Evolutionary conservation across 768 basidiomycete genomes (phyloP).

Genomic region (Kwoniella botswanensis): DNA sequence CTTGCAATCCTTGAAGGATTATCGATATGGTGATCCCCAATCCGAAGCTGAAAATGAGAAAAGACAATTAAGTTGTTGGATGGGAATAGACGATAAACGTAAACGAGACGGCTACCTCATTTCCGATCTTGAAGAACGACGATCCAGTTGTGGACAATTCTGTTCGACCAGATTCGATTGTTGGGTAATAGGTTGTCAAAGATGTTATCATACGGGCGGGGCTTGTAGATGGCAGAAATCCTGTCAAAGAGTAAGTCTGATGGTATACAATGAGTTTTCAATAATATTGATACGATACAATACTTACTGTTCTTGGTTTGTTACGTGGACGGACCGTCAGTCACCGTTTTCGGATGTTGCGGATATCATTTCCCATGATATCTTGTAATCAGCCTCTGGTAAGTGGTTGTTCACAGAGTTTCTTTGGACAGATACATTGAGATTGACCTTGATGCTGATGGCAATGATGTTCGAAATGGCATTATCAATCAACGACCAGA

Average conservation of each 20-base stretch:
- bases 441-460: too few species aligned
- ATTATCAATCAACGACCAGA: too few species aligned
- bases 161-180: not conserved
- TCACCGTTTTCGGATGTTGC: not conserved
- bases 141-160: not conserved
- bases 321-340: too few species aligned
- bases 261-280: not conserved
- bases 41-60: too few species aligned
- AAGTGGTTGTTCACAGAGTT: not conserved
- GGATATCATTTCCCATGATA: not conserved
- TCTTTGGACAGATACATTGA: too few species aligned
- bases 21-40: not conserved
- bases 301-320: too few species aligned
- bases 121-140: not conserved
- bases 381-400: not conserved
- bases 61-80: too few species aligned
- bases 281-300: too few species aligned
- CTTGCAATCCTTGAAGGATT: not conserved
- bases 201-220: not conserved
- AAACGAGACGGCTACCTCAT: too few species aligned
- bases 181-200: not conserved
- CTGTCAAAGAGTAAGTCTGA: not conserved
- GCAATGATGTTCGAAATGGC: too few species aligned
- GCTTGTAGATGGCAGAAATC: not conserved
- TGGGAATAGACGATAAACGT: too few species aligned